Evolutionary conservation across 257 asterid species (phyloP).

Genomic region (Dorcoceras hygrometricum): DNA sequence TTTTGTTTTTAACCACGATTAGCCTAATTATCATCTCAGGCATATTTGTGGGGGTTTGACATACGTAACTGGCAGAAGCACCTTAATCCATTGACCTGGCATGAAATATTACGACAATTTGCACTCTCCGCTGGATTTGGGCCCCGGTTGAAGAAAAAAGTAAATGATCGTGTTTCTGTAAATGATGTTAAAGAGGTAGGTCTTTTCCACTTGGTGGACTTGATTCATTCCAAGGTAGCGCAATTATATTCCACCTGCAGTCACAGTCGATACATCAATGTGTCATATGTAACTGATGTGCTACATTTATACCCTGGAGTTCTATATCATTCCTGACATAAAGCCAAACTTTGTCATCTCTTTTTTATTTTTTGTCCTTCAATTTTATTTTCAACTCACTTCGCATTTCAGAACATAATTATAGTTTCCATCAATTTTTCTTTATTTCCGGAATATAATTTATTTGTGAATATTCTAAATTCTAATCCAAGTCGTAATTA

Average conservation of each 20-base stretch:
- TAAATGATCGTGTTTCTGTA: constrained; percentile 41
- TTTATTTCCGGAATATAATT: neutral
- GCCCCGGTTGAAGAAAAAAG: constrained; percentile 78
- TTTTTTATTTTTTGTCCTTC: neutral
- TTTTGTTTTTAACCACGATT: constrained; percentile 15
- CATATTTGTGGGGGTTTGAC: constrained; percentile 95
- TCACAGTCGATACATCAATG: neutral
- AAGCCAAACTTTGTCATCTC: too few species aligned
- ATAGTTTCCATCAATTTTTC: too few species aligned
- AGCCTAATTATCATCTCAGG: constrained; percentile 47
- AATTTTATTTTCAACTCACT: neutral
- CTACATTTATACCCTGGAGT: neutral
- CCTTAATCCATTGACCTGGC: constrained; percentile 90
- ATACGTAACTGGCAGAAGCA: constrained; percentile 87
- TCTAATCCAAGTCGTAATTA: neutral
- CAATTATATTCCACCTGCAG: neutral
- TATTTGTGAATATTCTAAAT: neutral
- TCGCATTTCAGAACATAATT: neutral
- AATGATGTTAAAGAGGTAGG: constrained; percentile 74
- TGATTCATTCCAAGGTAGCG: neutral
- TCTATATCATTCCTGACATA: neutral
- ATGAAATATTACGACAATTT: constrained; percentile 89
- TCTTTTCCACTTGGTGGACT: constrained; percentile 2
- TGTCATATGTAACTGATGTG: neutral
- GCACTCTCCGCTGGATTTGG: constrained; percentile 97